A percentile compares a stretch with the other conserved stretches of the same genome.
phyloP scores from a whole-genome alignment of 306 rosid species.

The Lathyrus oleraceus region DNA sequence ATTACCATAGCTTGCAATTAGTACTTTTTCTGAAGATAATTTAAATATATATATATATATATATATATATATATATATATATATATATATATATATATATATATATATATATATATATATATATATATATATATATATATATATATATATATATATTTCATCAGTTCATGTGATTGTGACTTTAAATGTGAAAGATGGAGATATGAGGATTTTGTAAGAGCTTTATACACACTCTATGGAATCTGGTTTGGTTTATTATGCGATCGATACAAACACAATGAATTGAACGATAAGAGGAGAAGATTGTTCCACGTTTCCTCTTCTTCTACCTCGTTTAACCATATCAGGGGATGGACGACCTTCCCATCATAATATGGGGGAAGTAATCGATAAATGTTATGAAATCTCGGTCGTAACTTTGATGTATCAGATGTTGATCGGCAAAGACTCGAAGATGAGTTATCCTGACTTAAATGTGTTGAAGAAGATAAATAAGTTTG shows the following conservation, averaged over 20 bases:
- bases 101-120: too few relatives aligned
- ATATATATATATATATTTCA: background rate
- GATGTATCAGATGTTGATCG: constrained; percentile 49
- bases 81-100: too few relatives aligned
- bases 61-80: too few relatives aligned
- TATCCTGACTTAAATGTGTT: constrained; percentile 44
- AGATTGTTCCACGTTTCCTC: constrained; percentile 42
- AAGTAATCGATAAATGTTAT: background rate
- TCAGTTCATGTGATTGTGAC: constrained; percentile 51
- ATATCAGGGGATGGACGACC: constrained; percentile 50
- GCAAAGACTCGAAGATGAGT: background rate
- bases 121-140: too few relatives aligned
- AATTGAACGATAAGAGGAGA: constrained; percentile 35
- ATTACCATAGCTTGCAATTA: background rate
- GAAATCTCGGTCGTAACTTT: constrained; percentile 58
- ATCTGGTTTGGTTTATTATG: constrained; percentile 52
- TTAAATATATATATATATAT: too few relatives aligned
- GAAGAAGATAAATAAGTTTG: constrained; percentile 40
- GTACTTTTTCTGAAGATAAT: background rate
- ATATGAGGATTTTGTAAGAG: constrained; percentile 61
- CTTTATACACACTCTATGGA: constrained; percentile 48
- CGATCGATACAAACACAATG: constrained; percentile 40
- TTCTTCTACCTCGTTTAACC: constrained; percentile 66
- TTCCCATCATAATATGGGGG: background rate
- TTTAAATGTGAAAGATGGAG: constrained; percentile 36